A percentile compares a stretch with the other conserved stretches of the same genome.
Conservation (phyloP, 2,329 filamentous ascomycete species). For the Phoma sp. region DNA sequence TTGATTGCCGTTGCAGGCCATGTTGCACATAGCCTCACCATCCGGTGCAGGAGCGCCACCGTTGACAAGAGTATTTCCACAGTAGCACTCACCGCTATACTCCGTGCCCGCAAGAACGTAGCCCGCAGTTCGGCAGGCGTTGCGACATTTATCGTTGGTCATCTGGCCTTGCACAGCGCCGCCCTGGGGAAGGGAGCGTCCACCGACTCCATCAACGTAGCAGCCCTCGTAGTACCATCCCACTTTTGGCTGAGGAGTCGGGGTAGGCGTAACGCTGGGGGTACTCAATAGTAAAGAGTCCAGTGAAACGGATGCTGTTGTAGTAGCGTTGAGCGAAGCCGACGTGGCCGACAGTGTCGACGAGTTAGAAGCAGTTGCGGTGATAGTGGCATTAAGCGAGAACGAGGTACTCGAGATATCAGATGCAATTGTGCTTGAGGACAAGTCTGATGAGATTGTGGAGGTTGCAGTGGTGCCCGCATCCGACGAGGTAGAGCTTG, state of each 20-base stretch:
- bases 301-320: neutral
- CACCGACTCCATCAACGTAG: conserved; percentile 29
- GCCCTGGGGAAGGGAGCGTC: conserved; percentile 25
- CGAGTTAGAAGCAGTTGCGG: neutral
- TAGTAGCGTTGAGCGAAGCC: neutral
- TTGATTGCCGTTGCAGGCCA: conserved; percentile 28
- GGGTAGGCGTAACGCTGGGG: neutral
- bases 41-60: conserved; percentile 33
- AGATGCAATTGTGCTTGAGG: neutral
- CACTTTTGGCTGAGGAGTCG: conserved; percentile 17
- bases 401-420: neutral
- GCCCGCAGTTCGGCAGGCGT: conserved; percentile 26
- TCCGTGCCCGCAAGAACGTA: conserved; percentile 34
- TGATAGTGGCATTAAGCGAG: neutral
- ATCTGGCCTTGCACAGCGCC: conserved; percentile 27
- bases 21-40: conserved; percentile 52
- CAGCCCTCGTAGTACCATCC: conserved; percentile 36
- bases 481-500: neutral
- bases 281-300: neutral
- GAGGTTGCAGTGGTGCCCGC: neutral
- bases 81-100: conserved; percentile 35
- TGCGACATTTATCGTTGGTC: conserved; percentile 33
- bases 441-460: neutral
- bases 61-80: conserved; percentile 27
- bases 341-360: neutral